phyloP scores from a whole-genome alignment of 2,329 filamentous ascomycete genomes.

The Penicillium frequentans region DNA sequence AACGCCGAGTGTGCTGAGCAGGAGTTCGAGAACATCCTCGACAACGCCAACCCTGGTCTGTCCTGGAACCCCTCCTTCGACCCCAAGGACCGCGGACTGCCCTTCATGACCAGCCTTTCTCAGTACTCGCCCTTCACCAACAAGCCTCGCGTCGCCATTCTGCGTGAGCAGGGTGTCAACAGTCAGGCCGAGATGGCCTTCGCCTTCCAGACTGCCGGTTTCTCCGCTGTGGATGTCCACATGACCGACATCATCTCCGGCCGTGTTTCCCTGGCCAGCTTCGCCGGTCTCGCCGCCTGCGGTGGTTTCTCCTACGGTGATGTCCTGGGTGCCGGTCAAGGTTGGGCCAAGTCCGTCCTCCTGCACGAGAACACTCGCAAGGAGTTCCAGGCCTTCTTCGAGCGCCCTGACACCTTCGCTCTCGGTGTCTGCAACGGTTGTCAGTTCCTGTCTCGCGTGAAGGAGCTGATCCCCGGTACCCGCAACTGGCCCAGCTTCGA shows the following conservation, averaged over 20 bases:
- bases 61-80: conserved; percentile 80
- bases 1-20: conserved; percentile 83
- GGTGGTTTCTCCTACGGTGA: conserved; percentile 96
- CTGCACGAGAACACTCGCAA: conserved; percentile 73
- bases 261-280: conserved; percentile 75
- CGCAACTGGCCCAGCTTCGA: conserved; percentile 82
- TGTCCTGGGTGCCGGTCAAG: conserved; percentile 89
- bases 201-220: conserved; percentile 87
- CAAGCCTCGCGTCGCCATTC: conserved; percentile 80
- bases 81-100: conserved; percentile 73
- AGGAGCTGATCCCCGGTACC: conserved; percentile 82
- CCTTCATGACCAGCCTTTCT: conserved; percentile 64
- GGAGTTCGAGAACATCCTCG: conserved; percentile 73
- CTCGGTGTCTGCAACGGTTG: conserved; percentile 97
- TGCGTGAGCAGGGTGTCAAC: conserved; percentile 94
- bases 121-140: conserved; percentile 56
- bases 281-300: conserved; percentile 88
- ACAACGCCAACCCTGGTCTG: conserved; percentile 77
- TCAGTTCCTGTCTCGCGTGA: conserved; percentile 84
- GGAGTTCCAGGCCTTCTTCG: conserved; percentile 84
- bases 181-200: conserved; percentile 98
- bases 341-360: conserved; percentile 92
- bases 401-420: conserved; percentile 82
- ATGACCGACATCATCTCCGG: conserved; percentile 88
- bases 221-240: conserved; percentile 89